These are phyloP conservation scores for Yarrowia osloensis DNA, from an alignment of 805 yeast species.

Conservation along the genomic window DNA sequence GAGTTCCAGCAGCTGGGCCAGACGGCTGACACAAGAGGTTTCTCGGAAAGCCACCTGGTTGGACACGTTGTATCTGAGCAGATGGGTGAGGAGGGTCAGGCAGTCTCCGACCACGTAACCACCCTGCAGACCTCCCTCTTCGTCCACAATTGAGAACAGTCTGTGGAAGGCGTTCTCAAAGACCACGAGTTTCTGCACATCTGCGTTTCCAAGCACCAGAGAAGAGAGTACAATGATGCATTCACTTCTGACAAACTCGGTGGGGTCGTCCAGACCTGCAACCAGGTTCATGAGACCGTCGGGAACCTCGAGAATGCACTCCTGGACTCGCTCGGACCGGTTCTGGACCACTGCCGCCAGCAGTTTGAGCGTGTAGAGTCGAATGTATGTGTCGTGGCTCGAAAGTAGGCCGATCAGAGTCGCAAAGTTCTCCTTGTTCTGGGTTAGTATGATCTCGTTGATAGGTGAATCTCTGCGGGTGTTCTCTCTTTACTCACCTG, in stretches of 20 bases:
- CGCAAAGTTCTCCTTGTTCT: conserved; percentile 49
- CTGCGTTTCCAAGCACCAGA: conserved; percentile 75
- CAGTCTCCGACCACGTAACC: conserved; percentile 91
- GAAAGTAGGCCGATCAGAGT: conserved; percentile 54
- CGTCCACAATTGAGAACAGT: conserved; percentile 73
- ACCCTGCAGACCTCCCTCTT: conserved; percentile 88
- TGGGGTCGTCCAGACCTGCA: conserved; percentile 57
- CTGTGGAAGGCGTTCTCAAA: conserved; percentile 90
- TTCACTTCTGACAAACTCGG: conserved; percentile 85
- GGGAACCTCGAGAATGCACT: conserved; percentile 69
- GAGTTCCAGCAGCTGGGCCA: conserved; percentile 63
- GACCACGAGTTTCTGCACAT: conserved; percentile 89
- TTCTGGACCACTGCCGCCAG: conserved; percentile 80
- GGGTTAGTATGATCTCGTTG: background rate
- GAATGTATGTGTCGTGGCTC: conserved; percentile 67
- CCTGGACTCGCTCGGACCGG: conserved; percentile 73
- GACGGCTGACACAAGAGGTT: conserved; percentile 70
- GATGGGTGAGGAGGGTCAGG: conserved; percentile 67
- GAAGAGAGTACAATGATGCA: conserved; percentile 81
- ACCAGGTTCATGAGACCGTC: conserved; percentile 49
- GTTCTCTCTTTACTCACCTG: conserved; percentile 45
- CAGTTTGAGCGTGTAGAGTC: conserved; percentile 79
- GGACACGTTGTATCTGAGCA: conserved; percentile 78
- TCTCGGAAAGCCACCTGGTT: conserved; percentile 89
- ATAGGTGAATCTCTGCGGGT: background rate